phyloP scores from a whole-genome alignment of 192 early-diverging fungal genomes.

The Coemansia sp. region DNA sequence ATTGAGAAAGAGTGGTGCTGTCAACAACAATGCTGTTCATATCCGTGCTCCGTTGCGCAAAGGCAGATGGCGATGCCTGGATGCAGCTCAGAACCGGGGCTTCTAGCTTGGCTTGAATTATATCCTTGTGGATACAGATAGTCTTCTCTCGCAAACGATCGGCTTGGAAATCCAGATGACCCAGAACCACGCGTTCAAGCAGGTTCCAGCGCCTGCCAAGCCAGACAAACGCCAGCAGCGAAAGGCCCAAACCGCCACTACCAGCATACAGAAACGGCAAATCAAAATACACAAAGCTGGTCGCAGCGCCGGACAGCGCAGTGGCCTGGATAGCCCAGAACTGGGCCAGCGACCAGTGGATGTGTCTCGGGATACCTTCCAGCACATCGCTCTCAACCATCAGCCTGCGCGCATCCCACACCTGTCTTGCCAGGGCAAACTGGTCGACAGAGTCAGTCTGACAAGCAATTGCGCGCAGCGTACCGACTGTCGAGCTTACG shows the following conservation, averaged over 20 bases:
- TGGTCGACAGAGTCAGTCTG: conserved; percentile 28
- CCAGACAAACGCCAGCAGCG: conserved; percentile 31
- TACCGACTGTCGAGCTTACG: conserved; percentile 12
- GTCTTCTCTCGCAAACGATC: conserved; percentile 17
- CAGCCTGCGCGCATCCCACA: conserved; percentile 31
- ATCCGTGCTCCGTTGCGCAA: conserved; percentile 7
- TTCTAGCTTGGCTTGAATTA: conserved; percentile 26
- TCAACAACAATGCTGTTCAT: neutral
- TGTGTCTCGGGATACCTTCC: conserved; percentile 27
- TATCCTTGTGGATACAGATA: conserved; percentile 10
- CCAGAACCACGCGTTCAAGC: conserved; percentile 20
- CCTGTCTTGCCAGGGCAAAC: conserved; percentile 29
- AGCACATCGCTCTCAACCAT: conserved; percentile 22
- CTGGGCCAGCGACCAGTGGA: conserved; percentile 37
- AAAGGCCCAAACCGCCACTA: conserved; percentile 18
- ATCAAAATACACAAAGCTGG: conserved; percentile 9
- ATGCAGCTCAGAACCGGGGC: conserved; percentile 15
- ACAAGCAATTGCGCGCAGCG: conserved; percentile 22
- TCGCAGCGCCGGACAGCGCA: conserved; percentile 13
- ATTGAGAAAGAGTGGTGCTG: conserved; percentile 13
- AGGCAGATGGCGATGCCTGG: neutral
- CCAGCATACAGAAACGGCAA: conserved; percentile 19
- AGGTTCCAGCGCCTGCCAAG: conserved; percentile 34
- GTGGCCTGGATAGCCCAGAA: conserved; percentile 40
- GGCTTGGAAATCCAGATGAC: conserved; percentile 22